A percentile compares a stretch with the other conserved stretches of the same genome.
Evolutionary conservation across 306 rosid species (phyloP).

Genomic region (Medicago arabica): DNA sequence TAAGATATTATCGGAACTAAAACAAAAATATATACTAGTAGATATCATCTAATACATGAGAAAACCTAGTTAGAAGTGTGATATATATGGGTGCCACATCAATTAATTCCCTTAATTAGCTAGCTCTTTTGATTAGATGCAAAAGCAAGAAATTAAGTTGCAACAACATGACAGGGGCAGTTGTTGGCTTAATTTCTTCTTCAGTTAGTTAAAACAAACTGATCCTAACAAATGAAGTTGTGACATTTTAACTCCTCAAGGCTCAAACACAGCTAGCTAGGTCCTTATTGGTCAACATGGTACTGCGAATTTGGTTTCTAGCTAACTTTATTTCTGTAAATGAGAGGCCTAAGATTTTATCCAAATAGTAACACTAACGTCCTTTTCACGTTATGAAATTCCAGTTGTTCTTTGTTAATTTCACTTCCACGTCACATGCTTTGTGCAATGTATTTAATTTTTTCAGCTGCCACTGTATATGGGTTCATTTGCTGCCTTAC

Average conservation of each 20-base stretch:
- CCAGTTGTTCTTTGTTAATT: conserved; percentile 13
- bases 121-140: background rate
- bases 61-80: too few species aligned
- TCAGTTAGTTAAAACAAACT: conserved; percentile 39
- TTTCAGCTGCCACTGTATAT: conserved; percentile 36
- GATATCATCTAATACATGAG: too few species aligned
- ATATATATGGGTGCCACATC: too few species aligned
- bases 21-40: too few species aligned
- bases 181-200: conserved; percentile 22
- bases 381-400: conserved; percentile 32
- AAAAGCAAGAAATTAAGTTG: background rate
- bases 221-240: conserved; percentile 3
- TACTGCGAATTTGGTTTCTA: too few species aligned
- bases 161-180: conserved; percentile 33
- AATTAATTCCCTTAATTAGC: too few species aligned
- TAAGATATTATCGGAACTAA: too few species aligned
- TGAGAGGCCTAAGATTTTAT: too few species aligned
- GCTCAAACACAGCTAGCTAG: too few species aligned
- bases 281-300: too few species aligned
- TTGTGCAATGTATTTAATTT: conserved; percentile 29
- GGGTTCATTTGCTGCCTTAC: background rate
- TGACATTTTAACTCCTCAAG: conserved; percentile 4
- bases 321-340: too few species aligned
- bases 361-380: background rate
- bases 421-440: conserved; percentile 35